Percentiles rank a stretch among this genome's conserved stretches.
phyloP scores from a whole-genome alignment of 371 early-diverging fungal species.

The Cokeromyces recurvatus region DNA sequence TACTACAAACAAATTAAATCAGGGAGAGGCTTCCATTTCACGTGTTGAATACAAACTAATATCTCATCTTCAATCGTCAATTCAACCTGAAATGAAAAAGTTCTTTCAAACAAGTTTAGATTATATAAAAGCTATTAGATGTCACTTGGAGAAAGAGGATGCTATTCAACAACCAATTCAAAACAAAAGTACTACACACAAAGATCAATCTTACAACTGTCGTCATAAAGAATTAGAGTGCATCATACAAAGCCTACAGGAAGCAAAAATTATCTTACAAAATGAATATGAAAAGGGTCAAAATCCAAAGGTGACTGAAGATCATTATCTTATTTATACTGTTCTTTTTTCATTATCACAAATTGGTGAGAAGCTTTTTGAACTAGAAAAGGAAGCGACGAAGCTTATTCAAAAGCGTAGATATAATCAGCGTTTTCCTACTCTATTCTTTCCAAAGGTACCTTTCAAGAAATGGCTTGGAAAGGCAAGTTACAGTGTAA shows the following conservation, averaged over 20 bases:
- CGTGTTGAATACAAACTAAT: conserved; percentile 25
- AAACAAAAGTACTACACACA: no score
- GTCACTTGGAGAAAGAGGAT: conserved; percentile 8
- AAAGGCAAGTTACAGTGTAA: not conserved
- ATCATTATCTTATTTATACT: conserved; percentile 36
- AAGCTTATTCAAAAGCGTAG: conserved; percentile 7
- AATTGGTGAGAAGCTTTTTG: conserved; percentile 22
- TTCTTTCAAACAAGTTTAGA: conserved; percentile 16
- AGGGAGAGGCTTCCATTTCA: not conserved
- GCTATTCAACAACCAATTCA: conserved; percentile 15
- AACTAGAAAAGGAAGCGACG: conserved; percentile 13
- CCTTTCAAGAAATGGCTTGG: conserved; percentile 20
- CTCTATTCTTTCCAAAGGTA: conserved; percentile 22
- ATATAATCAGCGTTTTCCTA: conserved; percentile 1
- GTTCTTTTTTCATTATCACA: conserved; percentile 23
- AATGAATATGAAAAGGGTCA: conserved; percentile 15
- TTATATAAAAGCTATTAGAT: conserved; percentile 11
- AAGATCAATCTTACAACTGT: no score
- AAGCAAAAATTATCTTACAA: conserved; percentile 19
- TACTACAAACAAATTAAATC: no score
- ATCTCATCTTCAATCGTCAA: conserved; percentile 17
- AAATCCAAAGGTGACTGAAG: conserved; percentile 28
- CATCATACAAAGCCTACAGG: conserved; percentile 13
- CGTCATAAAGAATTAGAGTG: not conserved
- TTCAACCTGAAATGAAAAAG: conserved; percentile 16